Conservation (phyloP, 202 grass and related monocot species). For the Panicum virgatum region DNA sequence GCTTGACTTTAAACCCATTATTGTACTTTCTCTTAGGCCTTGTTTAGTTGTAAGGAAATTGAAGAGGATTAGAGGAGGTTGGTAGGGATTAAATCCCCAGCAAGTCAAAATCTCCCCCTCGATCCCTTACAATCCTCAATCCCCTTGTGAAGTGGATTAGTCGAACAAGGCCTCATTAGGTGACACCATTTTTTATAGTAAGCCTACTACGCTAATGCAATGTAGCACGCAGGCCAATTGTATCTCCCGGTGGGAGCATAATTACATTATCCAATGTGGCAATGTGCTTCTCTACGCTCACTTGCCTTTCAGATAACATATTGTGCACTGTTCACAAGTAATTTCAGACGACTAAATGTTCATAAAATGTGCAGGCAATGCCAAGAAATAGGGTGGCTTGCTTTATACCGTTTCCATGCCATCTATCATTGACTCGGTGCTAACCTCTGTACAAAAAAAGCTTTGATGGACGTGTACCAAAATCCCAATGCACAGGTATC, state of each 20-base stretch:
- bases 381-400: neutral
- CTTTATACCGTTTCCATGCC: neutral
- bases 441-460: constrained; percentile 1
- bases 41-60: too few species aligned
- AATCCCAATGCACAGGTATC: constrained; percentile 6
- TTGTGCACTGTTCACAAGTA: neutral
- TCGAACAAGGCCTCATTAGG: too few species aligned
- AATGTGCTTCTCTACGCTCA: neutral
- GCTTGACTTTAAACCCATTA: too few species aligned
- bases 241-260: neutral
- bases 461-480: neutral
- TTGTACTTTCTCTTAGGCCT: too few species aligned
- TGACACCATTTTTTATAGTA: neutral
- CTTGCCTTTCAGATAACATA: neutral
- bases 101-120: too few species aligned
- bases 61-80: too few species aligned
- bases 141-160: too few species aligned
- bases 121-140: too few species aligned
- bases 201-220: neutral
- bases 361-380: neutral
- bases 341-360: neutral
- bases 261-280: neutral
- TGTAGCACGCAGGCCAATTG: neutral
- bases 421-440: neutral
- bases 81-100: too few species aligned